Conservation (phyloP, 495 filamentous ascomycete species). For the Neurospora pannonica region DNA sequence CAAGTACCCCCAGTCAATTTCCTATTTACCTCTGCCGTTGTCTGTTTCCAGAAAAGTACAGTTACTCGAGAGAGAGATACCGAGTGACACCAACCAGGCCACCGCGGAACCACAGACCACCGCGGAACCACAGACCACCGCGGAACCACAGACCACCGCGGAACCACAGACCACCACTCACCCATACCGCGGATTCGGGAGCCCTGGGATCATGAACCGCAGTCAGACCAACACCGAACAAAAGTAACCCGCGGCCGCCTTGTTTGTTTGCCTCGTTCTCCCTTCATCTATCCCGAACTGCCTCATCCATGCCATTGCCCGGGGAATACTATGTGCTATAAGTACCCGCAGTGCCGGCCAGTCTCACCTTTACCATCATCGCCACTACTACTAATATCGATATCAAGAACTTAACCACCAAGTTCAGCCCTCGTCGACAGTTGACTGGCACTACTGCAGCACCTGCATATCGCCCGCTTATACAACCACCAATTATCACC, state of each 20-base stretch:
- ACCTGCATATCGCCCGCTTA: neutral
- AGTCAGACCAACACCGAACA: neutral
- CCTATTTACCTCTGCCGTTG: neutral
- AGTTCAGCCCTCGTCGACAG: neutral
- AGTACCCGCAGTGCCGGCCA: neutral
- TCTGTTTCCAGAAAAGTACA: neutral
- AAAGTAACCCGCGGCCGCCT: neutral
- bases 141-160: neutral
- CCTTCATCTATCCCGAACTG: neutral
- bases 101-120: neutral
- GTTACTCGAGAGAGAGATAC: neutral
- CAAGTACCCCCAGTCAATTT: neutral
- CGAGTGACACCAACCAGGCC: neutral
- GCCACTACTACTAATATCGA: neutral
- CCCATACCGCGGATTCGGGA: neutral
- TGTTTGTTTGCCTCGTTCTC: neutral
- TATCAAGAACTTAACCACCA: neutral
- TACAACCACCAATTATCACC: neutral
- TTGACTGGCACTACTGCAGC: neutral
- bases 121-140: neutral
- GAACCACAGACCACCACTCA: neutral
- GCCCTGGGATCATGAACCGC: neutral
- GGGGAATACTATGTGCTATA: neutral
- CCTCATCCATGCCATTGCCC: neutral
- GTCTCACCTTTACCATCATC: neutral